These are phyloP conservation scores for Carex myosuroides DNA, from an alignment of 176 grass and related monocot species.

Conservation along the genomic window DNA sequence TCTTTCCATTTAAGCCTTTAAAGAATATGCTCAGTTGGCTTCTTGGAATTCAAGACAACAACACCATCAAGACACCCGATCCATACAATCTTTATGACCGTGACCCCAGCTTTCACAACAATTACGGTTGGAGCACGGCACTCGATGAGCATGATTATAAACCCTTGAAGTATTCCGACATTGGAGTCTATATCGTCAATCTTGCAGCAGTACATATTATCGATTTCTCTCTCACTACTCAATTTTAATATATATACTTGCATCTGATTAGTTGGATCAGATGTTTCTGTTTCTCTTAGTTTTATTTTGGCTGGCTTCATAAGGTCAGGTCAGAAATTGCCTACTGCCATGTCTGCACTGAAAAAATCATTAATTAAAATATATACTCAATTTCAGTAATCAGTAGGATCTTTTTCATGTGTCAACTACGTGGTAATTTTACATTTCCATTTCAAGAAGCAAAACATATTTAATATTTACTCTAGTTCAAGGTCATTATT, in stretches of 20 bases:
- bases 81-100: conserved; percentile 69
- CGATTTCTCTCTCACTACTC: neutral
- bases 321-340: neutral
- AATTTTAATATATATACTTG: neutral
- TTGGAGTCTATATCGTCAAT: conserved; percentile 77
- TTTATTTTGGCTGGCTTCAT: neutral
- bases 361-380: neutral
- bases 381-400: neutral
- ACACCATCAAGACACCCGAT: conserved; percentile 29
- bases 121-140: conserved; percentile 64
- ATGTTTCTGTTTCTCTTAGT: neutral
- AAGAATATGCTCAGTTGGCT: conserved; percentile 36
- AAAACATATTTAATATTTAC: neutral
- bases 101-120: conserved; percentile 55
- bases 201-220: conserved; percentile 53
- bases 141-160: conserved; percentile 58
- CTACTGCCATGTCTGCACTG: neutral
- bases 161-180: conserved; percentile 50
- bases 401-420: neutral
- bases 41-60: conserved; percentile 28
- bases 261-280: neutral
- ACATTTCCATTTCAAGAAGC: neutral
- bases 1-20: conserved; percentile 32
- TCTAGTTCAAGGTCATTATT: neutral
- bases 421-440: neutral